phyloP scores from a whole-genome alignment of 108 stramenopile species.

The Pseudonitzschia delicatissima region DNA sequence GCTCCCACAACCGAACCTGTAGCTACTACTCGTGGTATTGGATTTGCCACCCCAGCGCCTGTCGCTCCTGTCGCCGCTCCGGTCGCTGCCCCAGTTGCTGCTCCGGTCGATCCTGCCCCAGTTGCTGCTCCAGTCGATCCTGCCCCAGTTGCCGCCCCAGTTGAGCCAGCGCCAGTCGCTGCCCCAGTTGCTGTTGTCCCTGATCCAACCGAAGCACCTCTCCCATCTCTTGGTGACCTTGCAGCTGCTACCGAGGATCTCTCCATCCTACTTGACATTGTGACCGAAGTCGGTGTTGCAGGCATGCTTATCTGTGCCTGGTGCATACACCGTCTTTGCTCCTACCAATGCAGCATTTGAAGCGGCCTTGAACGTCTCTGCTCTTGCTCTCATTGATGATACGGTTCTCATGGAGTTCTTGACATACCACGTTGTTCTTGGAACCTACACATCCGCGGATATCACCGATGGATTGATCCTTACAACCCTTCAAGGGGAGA shows the following conservation, averaged over 20 bases:
- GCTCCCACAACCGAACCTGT: background rate
- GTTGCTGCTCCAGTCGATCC: too few relatives aligned
- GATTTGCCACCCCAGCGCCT: too few relatives aligned
- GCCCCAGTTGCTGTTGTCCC: background rate
- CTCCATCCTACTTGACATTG: background rate
- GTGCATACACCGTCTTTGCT: slow-evolving; percentile 33
- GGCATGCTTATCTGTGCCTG: slow-evolving; percentile 27
- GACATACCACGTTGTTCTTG: slow-evolving; percentile 40
- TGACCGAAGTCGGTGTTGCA: slow-evolving; percentile 17
- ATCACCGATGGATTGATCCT: slow-evolving; percentile 9
- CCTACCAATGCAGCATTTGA: slow-evolving; percentile 50
- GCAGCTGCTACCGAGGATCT: background rate
- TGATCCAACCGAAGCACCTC: background rate
- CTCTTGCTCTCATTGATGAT: slow-evolving; percentile 21
- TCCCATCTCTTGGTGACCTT: slow-evolving; percentile 7
- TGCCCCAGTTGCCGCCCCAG: too few relatives aligned
- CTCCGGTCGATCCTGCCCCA: too few relatives aligned
- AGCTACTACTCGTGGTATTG: too few relatives aligned
- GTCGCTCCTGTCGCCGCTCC: too few relatives aligned
- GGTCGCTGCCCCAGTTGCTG: too few relatives aligned
- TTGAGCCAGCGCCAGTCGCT: background rate
- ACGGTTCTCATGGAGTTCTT: slow-evolving; percentile 27
- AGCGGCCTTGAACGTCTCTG: background rate
- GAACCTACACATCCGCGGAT: background rate
- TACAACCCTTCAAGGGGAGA: slow-evolving; percentile 17